Base-by-base conservation (phyloP, 192 early-diverging fungal genomes). In the Mycoemilia scoparia region DNA sequence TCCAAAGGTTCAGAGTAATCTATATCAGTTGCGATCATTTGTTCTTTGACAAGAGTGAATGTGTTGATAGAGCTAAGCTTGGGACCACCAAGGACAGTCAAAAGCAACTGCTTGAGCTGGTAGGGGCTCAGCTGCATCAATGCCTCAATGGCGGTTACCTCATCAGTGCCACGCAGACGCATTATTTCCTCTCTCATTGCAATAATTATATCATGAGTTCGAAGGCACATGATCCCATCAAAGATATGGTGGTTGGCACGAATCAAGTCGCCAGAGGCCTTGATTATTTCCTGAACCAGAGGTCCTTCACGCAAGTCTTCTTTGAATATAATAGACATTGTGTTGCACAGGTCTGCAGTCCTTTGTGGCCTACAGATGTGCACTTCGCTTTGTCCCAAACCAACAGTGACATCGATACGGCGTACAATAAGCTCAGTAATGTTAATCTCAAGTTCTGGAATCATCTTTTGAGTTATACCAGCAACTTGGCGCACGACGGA, bases 121-220 rank as follows among this genome's bases (percentile, higher is more conserved):
- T 64, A 88, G 1, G 84, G 84, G 32, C 54, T 34, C 26, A 59
- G 46, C 46, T 80, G 70, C 79, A 88, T 78, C 33, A 88, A 50
- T 13, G 74, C 61, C 36, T 85, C 82, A 21, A 84, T 54, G 4
- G 82, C 84, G 33, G 77, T 76, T 13, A 74, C 75, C 49, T 84
- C 82, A 39, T 77, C 69, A 41, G 74, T 81, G 10, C 67, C 57
- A 29, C 72, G 67, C 41, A 80, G 57, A 16, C 77, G 62, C 13
- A 73, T 70, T 21, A 88, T 77, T 53, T 88, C 84, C 39, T 88
- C 84, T 21, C 84, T 61, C 47, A 88, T 60, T 7, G 84, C 84
- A 61, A 85, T 77, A 21, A 88, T 73, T 30, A 88, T 66, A 39
- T 73, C 77, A 47, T 85, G 81, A 0, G 75, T 82, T 15, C 84